Percentiles rank a stretch among this genome's conserved stretches.
Conservation (phyloP, 2,329 filamentous ascomycete genomes). For the Chalara sp. region DNA sequence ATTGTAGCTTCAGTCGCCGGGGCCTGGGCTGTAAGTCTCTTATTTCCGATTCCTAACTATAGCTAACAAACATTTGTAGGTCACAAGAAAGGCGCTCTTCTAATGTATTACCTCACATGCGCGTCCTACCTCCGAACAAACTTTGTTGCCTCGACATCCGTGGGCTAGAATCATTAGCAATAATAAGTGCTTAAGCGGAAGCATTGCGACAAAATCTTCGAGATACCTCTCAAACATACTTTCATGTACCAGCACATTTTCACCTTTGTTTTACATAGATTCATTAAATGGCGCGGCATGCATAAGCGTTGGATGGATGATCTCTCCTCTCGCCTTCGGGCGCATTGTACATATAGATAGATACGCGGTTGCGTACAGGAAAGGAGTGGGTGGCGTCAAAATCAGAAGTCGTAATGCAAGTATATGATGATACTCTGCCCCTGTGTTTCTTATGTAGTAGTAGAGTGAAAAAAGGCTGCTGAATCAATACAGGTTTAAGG, state of each 20-base stretch:
- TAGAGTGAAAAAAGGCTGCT: no score
- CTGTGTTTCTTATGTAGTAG: background rate
- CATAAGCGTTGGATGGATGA: slow-evolving; percentile 29
- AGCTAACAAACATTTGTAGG: slow-evolving; percentile 27
- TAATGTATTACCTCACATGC: slow-evolving; percentile 20
- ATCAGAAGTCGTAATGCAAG: slow-evolving; percentile 17
- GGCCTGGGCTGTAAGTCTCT: slow-evolving; percentile 74
- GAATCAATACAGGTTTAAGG: no score
- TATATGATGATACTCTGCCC: slow-evolving; percentile 2
- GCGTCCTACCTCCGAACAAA: no score
- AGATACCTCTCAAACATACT: slow-evolving; percentile 4
- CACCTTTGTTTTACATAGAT: slow-evolving; percentile 25
- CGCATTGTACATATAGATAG: slow-evolving; percentile 28
- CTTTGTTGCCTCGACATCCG: no score
- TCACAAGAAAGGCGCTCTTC: slow-evolving; percentile 43
- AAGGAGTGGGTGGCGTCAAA: slow-evolving; percentile 17
- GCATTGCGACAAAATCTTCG: background rate
- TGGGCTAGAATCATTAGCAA: no score
- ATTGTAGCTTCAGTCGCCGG: slow-evolving; percentile 83
- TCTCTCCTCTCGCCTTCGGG: slow-evolving; percentile 26
- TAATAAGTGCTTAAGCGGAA: no score
- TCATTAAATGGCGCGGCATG: slow-evolving; percentile 24
- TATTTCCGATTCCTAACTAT: background rate
- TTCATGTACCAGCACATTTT: slow-evolving; percentile 24
- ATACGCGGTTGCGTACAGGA: slow-evolving; percentile 10